These are phyloP conservation scores for Gillenia trifoliata DNA, from an alignment of 306 rosid species.

Conservation along the genomic window DNA sequence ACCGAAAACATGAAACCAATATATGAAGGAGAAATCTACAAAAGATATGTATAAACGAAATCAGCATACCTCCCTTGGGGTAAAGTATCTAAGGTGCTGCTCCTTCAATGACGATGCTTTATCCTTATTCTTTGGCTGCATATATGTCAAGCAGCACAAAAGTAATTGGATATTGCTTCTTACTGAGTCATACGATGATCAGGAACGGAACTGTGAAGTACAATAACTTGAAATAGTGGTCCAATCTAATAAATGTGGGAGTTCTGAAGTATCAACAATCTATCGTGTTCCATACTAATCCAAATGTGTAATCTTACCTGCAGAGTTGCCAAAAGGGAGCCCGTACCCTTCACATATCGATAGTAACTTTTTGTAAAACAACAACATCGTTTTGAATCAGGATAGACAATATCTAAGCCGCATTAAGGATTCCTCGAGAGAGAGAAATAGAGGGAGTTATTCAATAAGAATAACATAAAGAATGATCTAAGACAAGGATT, in stretches of 20 bases:
- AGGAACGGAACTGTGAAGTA: background rate
- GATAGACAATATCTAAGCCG: constrained; percentile 71
- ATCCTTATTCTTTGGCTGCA: constrained; percentile 69
- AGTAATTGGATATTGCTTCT: background rate
- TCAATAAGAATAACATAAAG: background rate
- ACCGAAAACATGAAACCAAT: constrained; percentile 1
- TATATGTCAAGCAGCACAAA: background rate
- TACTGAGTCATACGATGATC: background rate
- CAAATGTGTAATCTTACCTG: constrained; percentile 36
- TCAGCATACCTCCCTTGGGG: constrained; percentile 79
- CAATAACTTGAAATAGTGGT: background rate
- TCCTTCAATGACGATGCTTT: constrained; percentile 61
- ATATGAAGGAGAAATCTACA: constrained; percentile 2
- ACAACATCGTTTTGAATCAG: constrained; percentile 91
- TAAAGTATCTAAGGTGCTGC: constrained; percentile 73
- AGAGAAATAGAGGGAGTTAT: background rate
- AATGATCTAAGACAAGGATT: background rate
- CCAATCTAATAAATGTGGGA: background rate
- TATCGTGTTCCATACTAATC: background rate
- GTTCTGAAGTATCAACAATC: background rate
- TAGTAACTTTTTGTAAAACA: constrained; percentile 92
- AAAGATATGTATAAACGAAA: background rate
- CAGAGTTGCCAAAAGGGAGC: constrained; percentile 81
- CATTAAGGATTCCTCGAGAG: constrained; percentile 30
- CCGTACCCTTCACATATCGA: constrained; percentile 94